Percentiles rank a stretch among this genome's conserved stretches.
phyloP scores from a whole-genome alignment of 805 yeast species.

The Candida piceae region DNA sequence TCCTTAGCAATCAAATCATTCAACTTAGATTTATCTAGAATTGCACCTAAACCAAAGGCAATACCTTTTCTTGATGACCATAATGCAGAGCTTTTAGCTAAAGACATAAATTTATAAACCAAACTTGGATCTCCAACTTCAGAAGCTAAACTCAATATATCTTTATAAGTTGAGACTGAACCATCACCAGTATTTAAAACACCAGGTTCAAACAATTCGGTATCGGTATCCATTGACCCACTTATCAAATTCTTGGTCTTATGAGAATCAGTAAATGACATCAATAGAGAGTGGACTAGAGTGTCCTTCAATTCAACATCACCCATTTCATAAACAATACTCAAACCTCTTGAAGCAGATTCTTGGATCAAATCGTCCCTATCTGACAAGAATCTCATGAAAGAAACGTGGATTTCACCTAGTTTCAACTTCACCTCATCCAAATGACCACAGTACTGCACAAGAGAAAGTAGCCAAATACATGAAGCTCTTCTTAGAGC shows the following conservation, averaged over 20 bases:
- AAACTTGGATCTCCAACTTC: slow-evolving; percentile 95
- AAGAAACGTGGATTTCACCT: slow-evolving; percentile 63
- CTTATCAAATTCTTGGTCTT: slow-evolving; percentile 42
- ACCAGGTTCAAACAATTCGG: slow-evolving; percentile 83
- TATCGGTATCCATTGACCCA: slow-evolving; percentile 72
- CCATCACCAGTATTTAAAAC: slow-evolving; percentile 75
- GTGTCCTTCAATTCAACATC: slow-evolving; percentile 61
- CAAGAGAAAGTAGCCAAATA: slow-evolving; percentile 78
- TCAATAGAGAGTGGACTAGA: slow-evolving; percentile 65
- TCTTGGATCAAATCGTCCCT: slow-evolving; percentile 88
- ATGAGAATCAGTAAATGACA: slow-evolving; percentile 71
- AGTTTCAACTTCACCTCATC: slow-evolving; percentile 37
- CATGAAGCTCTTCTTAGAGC: slow-evolving; percentile 69
- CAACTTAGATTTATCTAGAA: slow-evolving; percentile 72
- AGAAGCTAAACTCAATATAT: slow-evolving; percentile 79
- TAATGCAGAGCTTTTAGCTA: slow-evolving; percentile 78
- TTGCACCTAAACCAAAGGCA: slow-evolving; percentile 87
- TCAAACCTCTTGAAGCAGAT: slow-evolving; percentile 83
- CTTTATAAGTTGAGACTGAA: slow-evolving; percentile 86
- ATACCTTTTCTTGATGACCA: slow-evolving; percentile 94
- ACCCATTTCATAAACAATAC: slow-evolving; percentile 77
- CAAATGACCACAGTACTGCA: slow-evolving; percentile 63
- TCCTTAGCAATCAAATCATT: slow-evolving; percentile 56
- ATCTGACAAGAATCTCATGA: slow-evolving; percentile 74
- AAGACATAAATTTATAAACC: slow-evolving; percentile 89